Evolutionary conservation across 305 asterid species (phyloP), one percentile per base, ranked within the genome.

Genomic region (Fraxinus dipetala): DNA sequence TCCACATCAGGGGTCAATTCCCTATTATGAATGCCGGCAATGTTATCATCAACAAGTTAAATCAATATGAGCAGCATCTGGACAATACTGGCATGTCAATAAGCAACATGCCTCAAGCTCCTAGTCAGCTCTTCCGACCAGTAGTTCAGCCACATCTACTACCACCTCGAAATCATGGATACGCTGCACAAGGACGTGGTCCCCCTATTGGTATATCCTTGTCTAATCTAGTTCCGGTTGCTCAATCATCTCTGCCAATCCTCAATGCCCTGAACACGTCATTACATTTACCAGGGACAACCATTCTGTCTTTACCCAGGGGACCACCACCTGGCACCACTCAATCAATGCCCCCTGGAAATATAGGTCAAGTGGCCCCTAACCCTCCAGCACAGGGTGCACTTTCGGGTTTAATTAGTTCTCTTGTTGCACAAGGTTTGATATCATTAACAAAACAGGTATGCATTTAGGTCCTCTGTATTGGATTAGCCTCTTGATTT

Each of bases 341-440:
- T 65, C 92, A 82, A 83, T 83, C 90, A 78, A 81, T 87, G 78
- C 90, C 90, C 6, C 48, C 80, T 67, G 85, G 90, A 83, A 88
- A 84, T 85, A 82, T 48, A 13, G 89, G 90, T 83, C 90, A 84
- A 85, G 83, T 77, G 51, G 88, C 88, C 36, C 88, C 91, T 78
- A 90, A 83, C 38, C 84, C 91, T 78, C 86, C 92, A 6, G 84
- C 78, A 40, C 90, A 92, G 26, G 82, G 87, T 81, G 88, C 86
- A 65, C 78, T 92, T 79, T 86, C 97, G 45, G 95, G 89, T 83
- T 86, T 95, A 84, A 51, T 94, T 83, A 87, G 85, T 82, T 88
- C 98, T 26, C 91, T 95, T 81, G 81, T 94, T 96, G 93, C 94
- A 70, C 96, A 94, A 79, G 98, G 99, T 48, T 86, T 95, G 85